These are phyloP conservation scores for Talaromyces verruculosus DNA, from an alignment of 2,329 filamentous ascomycete species.

Conservation along the genomic window DNA sequence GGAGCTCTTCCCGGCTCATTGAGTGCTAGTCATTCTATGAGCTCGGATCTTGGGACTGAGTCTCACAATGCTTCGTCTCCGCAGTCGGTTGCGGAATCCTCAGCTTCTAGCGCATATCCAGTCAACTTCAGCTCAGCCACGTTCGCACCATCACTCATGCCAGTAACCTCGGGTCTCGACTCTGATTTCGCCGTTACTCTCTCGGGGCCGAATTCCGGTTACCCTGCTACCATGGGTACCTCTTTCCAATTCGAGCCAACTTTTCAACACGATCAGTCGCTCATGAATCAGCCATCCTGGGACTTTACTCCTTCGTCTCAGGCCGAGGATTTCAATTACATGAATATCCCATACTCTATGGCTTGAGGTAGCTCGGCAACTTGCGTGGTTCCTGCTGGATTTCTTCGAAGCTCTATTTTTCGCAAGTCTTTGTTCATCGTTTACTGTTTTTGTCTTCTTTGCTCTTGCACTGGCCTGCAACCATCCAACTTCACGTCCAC, in stretches of 20 bases:
- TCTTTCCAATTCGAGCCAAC: conserved; percentile 36
- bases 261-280: conserved; percentile 36
- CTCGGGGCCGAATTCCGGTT: conserved; percentile 34
- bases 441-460: conserved; percentile 14
- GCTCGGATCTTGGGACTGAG: conserved; percentile 51
- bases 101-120: conserved; percentile 46
- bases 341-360: conserved; percentile 36
- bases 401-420: not conserved
- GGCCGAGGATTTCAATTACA: conserved; percentile 34
- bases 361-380: conserved; percentile 26
- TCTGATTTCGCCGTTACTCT: conserved; percentile 42
- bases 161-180: conserved; percentile 31
- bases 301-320: conserved; percentile 36
- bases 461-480: conserved; percentile 23
- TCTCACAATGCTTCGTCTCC: conserved; percentile 50
- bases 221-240: conserved; percentile 30
- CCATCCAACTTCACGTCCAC: conserved; percentile 26
- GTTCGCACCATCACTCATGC: conserved; percentile 46
- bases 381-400: not conserved
- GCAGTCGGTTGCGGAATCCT: conserved; percentile 49
- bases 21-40: conserved; percentile 40
- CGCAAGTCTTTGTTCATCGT: conserved; percentile 19
- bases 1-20: conserved; percentile 43
- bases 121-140: conserved; percentile 44
- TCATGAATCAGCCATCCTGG: conserved; percentile 39